Conservation (phyloP, 148 eudicot species). For the Camellia sinensis region DNA sequence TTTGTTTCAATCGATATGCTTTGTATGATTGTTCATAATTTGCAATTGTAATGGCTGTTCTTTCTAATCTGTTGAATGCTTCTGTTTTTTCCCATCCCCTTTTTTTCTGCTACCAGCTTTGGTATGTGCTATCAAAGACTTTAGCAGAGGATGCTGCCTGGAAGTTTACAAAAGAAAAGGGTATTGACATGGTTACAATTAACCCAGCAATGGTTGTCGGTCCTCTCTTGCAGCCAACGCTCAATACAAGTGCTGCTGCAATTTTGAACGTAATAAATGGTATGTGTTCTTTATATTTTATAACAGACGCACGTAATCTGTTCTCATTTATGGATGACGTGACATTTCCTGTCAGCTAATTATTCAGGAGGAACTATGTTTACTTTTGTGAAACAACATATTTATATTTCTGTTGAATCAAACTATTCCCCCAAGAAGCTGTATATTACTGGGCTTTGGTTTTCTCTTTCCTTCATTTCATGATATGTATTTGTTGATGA, state of each 20-base stretch:
- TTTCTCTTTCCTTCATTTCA: not conserved
- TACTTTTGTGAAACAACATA: not conserved
- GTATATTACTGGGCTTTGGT: not conserved
- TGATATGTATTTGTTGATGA: too few species aligned
- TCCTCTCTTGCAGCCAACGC: constrained; percentile 35
- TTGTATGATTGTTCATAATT: not conserved
- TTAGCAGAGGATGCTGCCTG: constrained; percentile 24
- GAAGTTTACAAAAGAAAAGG: constrained; percentile 17
- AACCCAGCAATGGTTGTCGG: constrained; percentile 35
- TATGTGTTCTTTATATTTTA: not conserved
- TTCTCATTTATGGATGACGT: not conserved
- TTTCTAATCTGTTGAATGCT: not conserved
- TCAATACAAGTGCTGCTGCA: constrained; percentile 23
- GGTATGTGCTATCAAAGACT: constrained; percentile 24
- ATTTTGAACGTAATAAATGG: constrained; percentile 27
- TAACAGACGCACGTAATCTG: not conserved
- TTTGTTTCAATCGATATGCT: too few species aligned
- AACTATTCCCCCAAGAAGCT: not conserved
- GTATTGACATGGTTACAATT: constrained; percentile 21
- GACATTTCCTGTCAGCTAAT: not conserved
- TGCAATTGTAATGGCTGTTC: not conserved
- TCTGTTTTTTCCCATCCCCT: not conserved
- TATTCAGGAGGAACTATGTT: not conserved
- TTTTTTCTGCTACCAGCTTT: not conserved
- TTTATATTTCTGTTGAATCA: not conserved